Conservation (phyloP, 78 protist species). For the Planoprotostelium fungivorum region DNA sequence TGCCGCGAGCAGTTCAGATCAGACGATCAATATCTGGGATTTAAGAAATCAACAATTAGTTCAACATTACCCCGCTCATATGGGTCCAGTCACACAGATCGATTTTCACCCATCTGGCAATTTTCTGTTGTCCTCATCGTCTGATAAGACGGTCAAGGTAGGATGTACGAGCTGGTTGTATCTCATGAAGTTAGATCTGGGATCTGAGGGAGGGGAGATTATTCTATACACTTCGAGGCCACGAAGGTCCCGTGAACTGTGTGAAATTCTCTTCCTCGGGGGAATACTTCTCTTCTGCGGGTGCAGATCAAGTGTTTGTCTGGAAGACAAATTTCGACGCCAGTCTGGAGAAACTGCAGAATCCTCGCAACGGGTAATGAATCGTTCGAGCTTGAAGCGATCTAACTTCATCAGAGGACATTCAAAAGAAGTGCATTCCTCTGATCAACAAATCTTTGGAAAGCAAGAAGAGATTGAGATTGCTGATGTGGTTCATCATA, state of each 20-base stretch:
- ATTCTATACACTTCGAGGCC: slow-evolving; percentile 80
- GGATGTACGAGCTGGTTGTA: background rate
- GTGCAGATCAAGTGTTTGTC: slow-evolving; percentile 59
- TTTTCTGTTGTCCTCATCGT: slow-evolving; percentile 66
- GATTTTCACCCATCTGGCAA: slow-evolving; percentile 77
- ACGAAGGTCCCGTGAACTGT: slow-evolving; percentile 31
- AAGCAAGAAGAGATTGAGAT: background rate
- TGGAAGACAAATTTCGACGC: slow-evolving; percentile 71
- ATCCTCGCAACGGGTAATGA: background rate
- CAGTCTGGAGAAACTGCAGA: background rate
- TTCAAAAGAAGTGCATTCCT: background rate
- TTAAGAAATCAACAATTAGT: slow-evolving; percentile 20
- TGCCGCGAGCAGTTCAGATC: slow-evolving; percentile 57
- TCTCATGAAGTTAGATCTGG: slow-evolving; percentile 42
- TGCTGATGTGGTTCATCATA: background rate
- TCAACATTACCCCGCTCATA: slow-evolving; percentile 83
- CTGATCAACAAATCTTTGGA: background rate
- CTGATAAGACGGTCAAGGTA: slow-evolving; percentile 67
- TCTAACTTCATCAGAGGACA: background rate
- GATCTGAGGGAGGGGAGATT: slow-evolving; percentile 78
- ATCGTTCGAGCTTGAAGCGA: background rate
- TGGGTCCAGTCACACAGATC: slow-evolving; percentile 35
- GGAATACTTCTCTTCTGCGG: slow-evolving; percentile 68
- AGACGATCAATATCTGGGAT: background rate
- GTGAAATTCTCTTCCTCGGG: slow-evolving; percentile 54